Conservation (phyloP, 2,329 filamentous ascomycete genomes). For the Pseudodiploospora longispora region DNA sequence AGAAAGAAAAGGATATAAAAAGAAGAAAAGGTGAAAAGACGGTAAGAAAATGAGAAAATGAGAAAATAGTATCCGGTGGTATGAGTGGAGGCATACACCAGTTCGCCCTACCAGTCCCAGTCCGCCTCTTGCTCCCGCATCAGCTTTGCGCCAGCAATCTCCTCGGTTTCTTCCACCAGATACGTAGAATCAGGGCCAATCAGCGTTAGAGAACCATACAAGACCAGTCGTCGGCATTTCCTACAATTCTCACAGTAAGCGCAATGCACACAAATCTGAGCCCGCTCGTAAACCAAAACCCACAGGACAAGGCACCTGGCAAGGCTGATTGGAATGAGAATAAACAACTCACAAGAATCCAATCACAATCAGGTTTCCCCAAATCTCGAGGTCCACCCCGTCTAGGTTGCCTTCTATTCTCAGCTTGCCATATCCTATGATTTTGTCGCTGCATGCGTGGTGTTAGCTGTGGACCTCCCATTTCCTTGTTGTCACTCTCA, state of each 20-base stretch:
- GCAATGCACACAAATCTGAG: not conserved
- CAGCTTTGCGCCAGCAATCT: constrained; percentile 35
- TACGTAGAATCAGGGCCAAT: constrained; percentile 37
- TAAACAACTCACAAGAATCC: constrained; percentile 33
- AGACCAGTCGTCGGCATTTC: constrained; percentile 34
- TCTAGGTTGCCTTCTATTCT: constrained; percentile 35
- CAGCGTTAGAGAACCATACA: constrained; percentile 39
- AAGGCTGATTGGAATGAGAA: not conserved
- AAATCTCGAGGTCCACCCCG: constrained; percentile 37
- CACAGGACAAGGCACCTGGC: not conserved
- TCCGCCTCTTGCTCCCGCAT: constrained; percentile 32
- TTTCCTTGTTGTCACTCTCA: not conserved
- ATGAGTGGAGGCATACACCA: not conserved
- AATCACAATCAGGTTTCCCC: constrained; percentile 36
- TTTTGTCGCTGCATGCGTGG: constrained; percentile 27
- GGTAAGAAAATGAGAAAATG: not conserved
- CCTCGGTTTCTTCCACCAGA: constrained; percentile 32
- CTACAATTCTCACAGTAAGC: constrained; percentile 11
- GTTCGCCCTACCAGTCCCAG: constrained; percentile 25
- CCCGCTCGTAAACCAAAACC: not conserved
- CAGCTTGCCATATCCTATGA: constrained; percentile 40
- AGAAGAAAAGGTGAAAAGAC: not conserved
- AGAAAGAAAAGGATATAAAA: not conserved
- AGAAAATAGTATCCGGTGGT: not conserved
- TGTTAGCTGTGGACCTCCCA: not conserved